Base-by-base conservation (phyloP, 495 filamentous ascomycete species). In the Cryomyces minteri region DNA sequence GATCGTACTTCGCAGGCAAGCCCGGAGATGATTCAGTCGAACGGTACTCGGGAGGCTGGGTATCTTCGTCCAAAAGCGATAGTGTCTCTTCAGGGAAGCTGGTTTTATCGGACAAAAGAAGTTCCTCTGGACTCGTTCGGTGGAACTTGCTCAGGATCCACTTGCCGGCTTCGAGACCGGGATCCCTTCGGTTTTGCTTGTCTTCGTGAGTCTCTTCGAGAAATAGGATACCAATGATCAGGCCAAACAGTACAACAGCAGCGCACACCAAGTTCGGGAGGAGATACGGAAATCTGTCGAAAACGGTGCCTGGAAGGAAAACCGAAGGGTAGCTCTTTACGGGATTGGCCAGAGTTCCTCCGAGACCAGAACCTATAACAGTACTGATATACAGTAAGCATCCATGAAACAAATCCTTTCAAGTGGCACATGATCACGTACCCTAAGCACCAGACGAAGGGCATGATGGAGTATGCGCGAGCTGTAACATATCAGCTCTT, bases 391-490 rank as follows among this genome's bases (percentile, higher is more conserved):
- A 42, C 29, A 30, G 47, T 49, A 8, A 49, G 47, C 12, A 12
- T 18, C 12, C 32, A 1, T 12, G 31, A 43, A 31, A 11, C 31
- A n/a, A 50, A 38, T 4, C 9, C 9, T 25, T 49, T 28, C 38
- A 25, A 32, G 31, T 41, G 45, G 18, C 39, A 42, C 51, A 40
- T 48, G 18, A 28, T 30, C 8, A 59, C 69, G 56, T 61, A 82
- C 77, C 90, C 90, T 52, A 98, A 64, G 59, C 87, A 95, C 92
- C 92, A 98, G 30, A 95, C 80, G 53, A 94, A 83, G 1, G 90
- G 90, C 90, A 98, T 94, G 55, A 98, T 85, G 5, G 90, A 79
- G 63, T 87, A 99, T 39, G 87, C 92, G 40, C 80, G 82, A 46
- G 85, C 82, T 84, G 48, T 37, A 6, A 9, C 8, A 41, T 11